Percentiles rank a stretch among this genome's conserved stretches.
These are phyloP conservation scores for Smallanthus sonchifolius DNA, from an alignment of 129 eudicot genomes.

Conservation along the genomic window DNA sequence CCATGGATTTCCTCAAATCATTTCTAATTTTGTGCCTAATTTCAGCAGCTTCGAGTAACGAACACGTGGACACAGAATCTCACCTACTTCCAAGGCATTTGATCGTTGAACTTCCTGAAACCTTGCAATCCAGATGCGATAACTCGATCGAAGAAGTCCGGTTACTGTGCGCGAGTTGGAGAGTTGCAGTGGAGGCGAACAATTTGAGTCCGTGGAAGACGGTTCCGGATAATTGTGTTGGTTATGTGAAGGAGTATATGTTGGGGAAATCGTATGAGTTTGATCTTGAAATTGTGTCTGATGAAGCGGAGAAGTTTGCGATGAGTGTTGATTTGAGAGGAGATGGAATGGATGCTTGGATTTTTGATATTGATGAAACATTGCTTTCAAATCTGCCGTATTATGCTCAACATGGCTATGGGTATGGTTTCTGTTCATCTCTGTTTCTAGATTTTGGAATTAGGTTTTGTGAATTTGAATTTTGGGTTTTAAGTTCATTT, in stretches of 20 bases:
- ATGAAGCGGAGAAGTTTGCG: slow-evolving; percentile 52
- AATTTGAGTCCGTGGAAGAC: slow-evolving; percentile 79
- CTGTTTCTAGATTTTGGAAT: neutral
- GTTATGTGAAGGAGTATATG: slow-evolving; percentile 63
- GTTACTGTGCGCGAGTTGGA: slow-evolving; percentile 72
- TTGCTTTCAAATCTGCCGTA: slow-evolving; percentile 91
- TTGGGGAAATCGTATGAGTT: slow-evolving; percentile 34
- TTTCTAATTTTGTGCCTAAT: neutral
- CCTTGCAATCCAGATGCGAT: slow-evolving; percentile 11
- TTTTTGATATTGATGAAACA: slow-evolving; percentile 95
- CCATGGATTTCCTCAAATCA: neutral
- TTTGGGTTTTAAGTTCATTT: neutral
- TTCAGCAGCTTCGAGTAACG: neutral
- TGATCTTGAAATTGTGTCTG: slow-evolving; percentile 61
- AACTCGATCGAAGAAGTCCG: slow-evolving; percentile 12
- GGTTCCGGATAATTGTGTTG: slow-evolving; percentile 69
- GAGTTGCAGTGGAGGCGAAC: slow-evolving; percentile 79
- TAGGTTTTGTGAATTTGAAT: neutral
- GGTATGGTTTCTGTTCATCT: slow-evolving; percentile 41
- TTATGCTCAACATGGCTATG: slow-evolving; percentile 76
- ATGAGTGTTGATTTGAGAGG: slow-evolving; percentile 36
- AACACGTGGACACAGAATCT: neutral
- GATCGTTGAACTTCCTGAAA: slow-evolving; percentile 34
- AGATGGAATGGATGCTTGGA: slow-evolving; percentile 79
- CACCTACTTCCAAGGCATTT: slow-evolving; percentile 8